Percentiles rank a stretch among this genome's conserved stretches.
Evolutionary conservation across 306 rosid genomes (phyloP).

Genomic region (Citrullus amarus): DNA sequence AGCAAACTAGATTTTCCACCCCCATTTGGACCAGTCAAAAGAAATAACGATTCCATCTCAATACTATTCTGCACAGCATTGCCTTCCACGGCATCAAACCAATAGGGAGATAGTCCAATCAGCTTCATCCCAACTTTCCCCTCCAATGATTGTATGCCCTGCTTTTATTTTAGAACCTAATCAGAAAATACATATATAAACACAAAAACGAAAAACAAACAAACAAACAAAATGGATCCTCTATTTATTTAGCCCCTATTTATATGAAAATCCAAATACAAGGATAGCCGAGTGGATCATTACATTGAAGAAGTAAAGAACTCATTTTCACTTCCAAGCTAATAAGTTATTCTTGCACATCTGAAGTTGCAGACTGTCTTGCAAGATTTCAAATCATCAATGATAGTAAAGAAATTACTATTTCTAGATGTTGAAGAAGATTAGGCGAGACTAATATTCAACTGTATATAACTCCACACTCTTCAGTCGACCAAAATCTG

Average conservation of each 20-base stretch:
- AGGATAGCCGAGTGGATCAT: background rate
- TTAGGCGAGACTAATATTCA: background rate
- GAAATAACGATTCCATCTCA: slow-evolving; percentile 78
- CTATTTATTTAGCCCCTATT: background rate
- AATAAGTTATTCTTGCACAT: background rate
- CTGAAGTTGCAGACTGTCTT: background rate
- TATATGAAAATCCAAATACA: background rate
- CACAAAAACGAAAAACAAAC: background rate
- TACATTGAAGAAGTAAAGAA: background rate
- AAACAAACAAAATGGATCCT: background rate
- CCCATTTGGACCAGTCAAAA: slow-evolving; percentile 96
- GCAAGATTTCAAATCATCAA: background rate
- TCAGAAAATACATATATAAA: background rate
- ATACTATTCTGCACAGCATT: slow-evolving; percentile 71
- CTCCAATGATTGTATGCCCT: slow-evolving; percentile 30
- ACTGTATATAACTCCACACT: background rate
- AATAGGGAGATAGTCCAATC: slow-evolving; percentile 72
- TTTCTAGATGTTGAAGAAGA: background rate
- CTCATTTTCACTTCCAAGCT: background rate
- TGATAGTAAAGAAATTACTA: background rate
- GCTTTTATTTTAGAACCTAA: slow-evolving; percentile 8
- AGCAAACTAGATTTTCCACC: slow-evolving; percentile 96
- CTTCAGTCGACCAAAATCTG: background rate
- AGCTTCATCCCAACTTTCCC: slow-evolving; percentile 50
- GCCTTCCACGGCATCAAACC: slow-evolving; percentile 76